Percentiles rank a stretch among this genome's conserved stretches.
These are phyloP conservation scores for Cladosporium sp. DNA, from an alignment of 2,329 filamentous ascomycete genomes.

Conservation along the genomic window DNA sequence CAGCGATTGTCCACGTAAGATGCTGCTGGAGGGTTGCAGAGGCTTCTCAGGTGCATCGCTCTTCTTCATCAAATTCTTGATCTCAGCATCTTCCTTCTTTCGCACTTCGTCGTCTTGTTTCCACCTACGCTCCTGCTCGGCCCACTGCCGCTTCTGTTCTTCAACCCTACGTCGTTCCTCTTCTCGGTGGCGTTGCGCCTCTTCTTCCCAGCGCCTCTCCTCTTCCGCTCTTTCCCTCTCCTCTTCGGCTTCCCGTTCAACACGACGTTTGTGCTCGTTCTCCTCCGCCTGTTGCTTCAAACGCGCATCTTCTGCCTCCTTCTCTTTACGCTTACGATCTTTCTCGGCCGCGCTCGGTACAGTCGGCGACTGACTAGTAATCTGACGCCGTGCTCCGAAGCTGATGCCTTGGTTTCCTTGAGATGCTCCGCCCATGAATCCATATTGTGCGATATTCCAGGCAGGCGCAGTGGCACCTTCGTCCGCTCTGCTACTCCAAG, in stretches of 20 bases:
- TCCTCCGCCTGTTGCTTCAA: constrained; percentile 55
- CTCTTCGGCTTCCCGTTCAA: constrained; percentile 62
- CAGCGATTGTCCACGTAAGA: constrained; percentile 78
- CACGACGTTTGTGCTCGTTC: constrained; percentile 50
- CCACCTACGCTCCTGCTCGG: constrained; percentile 76
- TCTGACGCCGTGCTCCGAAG: constrained; percentile 89
- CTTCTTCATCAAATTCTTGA: constrained; percentile 66
- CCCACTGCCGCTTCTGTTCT: constrained; percentile 72
- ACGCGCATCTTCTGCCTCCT: constrained; percentile 58
- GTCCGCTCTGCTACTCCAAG: constrained; percentile 85
- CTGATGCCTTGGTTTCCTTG: constrained; percentile 93
- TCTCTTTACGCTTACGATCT: constrained; percentile 66
- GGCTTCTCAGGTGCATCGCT: constrained; percentile 61
- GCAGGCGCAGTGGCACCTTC: constrained; percentile 81
- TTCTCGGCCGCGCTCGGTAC: constrained; percentile 85
- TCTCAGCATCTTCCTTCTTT: constrained; percentile 71
- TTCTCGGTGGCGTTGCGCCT: constrained; percentile 61
- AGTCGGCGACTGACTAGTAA: constrained; percentile 76
- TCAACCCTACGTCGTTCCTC: constrained; percentile 62
- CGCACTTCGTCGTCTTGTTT: constrained; percentile 73
- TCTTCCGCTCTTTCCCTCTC: constrained; percentile 63
- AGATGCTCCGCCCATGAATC: constrained; percentile 96
- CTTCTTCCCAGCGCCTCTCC: constrained; percentile 67
- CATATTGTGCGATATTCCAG: constrained; percentile 98
- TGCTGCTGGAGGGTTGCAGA: constrained; percentile 43